These are phyloP conservation scores for Tylopilus subfusipes DNA, from an alignment of 768 basidiomycete genomes.

Conservation along the genomic window DNA sequence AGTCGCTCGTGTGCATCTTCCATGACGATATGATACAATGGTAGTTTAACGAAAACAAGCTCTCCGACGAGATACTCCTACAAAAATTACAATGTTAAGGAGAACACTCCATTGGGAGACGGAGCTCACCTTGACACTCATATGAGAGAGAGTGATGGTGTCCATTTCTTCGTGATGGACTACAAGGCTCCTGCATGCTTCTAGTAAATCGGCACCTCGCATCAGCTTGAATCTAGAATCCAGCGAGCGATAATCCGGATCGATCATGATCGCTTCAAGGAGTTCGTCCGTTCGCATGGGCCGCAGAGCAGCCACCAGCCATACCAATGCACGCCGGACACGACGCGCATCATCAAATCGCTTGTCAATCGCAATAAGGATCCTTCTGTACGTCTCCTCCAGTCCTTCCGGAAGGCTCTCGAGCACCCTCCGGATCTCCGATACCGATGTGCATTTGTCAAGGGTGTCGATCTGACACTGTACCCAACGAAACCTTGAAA, in stretches of 20 bases:
- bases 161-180: conserved; percentile 9
- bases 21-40: conserved; percentile 3
- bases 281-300: conserved; percentile 11
- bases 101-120: neutral
- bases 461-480: conserved; percentile 15
- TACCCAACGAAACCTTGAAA: conserved; percentile 17
- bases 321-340: conserved; percentile 8
- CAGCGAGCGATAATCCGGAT: neutral
- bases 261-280: conserved; percentile 6
- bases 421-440: conserved; percentile 1
- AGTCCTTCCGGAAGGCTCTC: conserved; percentile 15
- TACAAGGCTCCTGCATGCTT: conserved; percentile 7
- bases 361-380: conserved; percentile 11
- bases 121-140: conserved; percentile 17
- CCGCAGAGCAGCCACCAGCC: conserved; percentile 8
- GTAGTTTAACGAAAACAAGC: neutral
- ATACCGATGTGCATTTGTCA: neutral
- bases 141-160: conserved; percentile 10
- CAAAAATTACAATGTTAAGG: too few species aligned
- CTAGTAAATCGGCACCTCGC: neutral
- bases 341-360: neutral
- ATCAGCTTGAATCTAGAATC: conserved; percentile 1
- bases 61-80: conserved; percentile 16
- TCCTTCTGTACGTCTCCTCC: conserved; percentile 22
- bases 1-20: conserved; percentile 3